Evolutionary conservation across 148 eudicot species (phyloP).

Genomic region (Beta vulgaris): DNA sequence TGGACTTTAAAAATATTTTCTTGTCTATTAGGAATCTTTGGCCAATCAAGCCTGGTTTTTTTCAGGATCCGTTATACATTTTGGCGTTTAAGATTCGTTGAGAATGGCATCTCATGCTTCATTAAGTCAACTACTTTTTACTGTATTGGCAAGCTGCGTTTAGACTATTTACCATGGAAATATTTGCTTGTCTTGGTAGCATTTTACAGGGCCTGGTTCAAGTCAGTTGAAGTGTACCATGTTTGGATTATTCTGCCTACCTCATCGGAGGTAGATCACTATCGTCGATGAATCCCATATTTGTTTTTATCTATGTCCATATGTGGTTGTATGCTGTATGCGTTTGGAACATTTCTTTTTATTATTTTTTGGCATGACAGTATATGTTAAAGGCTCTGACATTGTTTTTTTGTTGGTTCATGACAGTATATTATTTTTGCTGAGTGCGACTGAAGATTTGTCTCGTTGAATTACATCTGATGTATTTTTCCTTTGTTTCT

Average conservation of each 20-base stretch:
- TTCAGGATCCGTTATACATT: background rate
- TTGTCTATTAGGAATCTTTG: background rate
- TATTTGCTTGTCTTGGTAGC: conserved; percentile 49
- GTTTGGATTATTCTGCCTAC: conserved; percentile 66
- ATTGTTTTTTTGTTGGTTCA: background rate
- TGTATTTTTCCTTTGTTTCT: conserved; percentile 8
- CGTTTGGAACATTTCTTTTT: background rate
- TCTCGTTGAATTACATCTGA: conserved; percentile 6
- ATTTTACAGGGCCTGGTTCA: conserved; percentile 38
- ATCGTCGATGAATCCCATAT: conserved; percentile 16
- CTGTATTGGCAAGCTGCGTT: conserved; percentile 9
- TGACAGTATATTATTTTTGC: background rate
- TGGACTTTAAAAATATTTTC: background rate
- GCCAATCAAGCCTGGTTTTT: background rate
- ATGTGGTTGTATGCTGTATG: conserved; percentile 6
- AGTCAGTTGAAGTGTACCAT: conserved; percentile 42
- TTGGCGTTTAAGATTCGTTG: background rate
- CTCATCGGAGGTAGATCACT: conserved; percentile 49
- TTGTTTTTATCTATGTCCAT: conserved; percentile 13
- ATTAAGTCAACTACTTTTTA: background rate
- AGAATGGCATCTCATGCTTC: conserved; percentile 1
- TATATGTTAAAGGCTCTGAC: too few relatives aligned
- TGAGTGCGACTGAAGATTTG: background rate
- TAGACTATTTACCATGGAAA: conserved; percentile 26
- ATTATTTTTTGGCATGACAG: background rate